phyloP scores from a whole-genome alignment of 768 basidiomycete species.

The Chalciporus chontae region DNA sequence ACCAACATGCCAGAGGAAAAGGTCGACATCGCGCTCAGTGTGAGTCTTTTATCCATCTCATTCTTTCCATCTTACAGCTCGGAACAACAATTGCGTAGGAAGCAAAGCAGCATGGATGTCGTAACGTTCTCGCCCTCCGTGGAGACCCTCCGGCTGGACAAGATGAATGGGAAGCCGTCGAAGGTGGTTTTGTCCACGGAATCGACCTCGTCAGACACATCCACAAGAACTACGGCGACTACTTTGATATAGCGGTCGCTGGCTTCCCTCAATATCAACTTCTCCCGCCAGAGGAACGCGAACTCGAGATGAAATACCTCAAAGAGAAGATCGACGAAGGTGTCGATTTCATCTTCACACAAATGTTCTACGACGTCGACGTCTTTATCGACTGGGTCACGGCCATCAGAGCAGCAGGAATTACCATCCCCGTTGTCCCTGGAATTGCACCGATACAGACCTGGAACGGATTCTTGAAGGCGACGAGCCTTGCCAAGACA shows the following conservation, averaged over 20 bases:
- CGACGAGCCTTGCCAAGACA: slow-evolving; percentile 75
- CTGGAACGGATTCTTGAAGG: slow-evolving; percentile 90
- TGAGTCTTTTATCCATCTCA: slow-evolving; percentile 38
- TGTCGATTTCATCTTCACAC: slow-evolving; percentile 92
- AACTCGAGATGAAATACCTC: slow-evolving; percentile 76
- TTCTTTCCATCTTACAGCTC: slow-evolving; percentile 2
- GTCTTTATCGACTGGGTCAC: slow-evolving; percentile 92
- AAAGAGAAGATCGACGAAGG: slow-evolving; percentile 92
- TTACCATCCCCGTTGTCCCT: slow-evolving; percentile 86
- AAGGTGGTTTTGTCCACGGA: slow-evolving; percentile 86
- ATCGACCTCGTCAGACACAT: slow-evolving; percentile 92
- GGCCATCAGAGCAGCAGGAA: slow-evolving; percentile 76
- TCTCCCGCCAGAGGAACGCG: slow-evolving; percentile 69
- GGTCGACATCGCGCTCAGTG: slow-evolving; percentile 85
- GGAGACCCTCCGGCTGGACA: slow-evolving; percentile 90
- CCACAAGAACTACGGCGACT: slow-evolving; percentile 75
- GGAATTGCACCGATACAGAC: slow-evolving; percentile 96
- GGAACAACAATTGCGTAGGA: slow-evolving; percentile 49
- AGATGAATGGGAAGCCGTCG: slow-evolving; percentile 89
- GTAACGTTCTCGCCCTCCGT: slow-evolving; percentile 89
- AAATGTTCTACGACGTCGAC: slow-evolving; percentile 96
- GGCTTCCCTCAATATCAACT: slow-evolving; percentile 86
- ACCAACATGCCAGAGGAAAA: slow-evolving; percentile 98
- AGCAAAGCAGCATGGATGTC: slow-evolving; percentile 84
- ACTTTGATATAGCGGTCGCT: slow-evolving; percentile 93